These are phyloP conservation scores for Yamagishiella unicocca DNA, from an alignment of 139 green algal genomes.

Conservation along the genomic window DNA sequence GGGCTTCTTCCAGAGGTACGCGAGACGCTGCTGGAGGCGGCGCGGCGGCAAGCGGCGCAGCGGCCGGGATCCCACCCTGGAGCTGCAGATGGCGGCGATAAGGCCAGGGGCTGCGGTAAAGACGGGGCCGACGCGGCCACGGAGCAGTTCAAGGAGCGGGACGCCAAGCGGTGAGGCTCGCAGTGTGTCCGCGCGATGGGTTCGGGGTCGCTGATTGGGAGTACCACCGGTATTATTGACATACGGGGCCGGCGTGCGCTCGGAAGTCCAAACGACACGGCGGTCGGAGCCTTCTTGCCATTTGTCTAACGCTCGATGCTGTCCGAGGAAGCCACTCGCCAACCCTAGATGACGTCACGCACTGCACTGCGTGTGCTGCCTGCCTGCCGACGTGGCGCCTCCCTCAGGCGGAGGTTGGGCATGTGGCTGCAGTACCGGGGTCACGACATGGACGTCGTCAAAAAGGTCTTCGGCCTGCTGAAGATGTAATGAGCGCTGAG, in stretches of 20 bases:
- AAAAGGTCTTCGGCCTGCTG: constrained; percentile 26
- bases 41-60: constrained; percentile 6
- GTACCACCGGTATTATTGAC: too few relatives aligned
- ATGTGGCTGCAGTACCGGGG: constrained; percentile 58
- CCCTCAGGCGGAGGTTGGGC: constrained; percentile 49
- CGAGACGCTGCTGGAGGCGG: neutral
- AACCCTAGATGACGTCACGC: too few relatives aligned
- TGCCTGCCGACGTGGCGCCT: too few relatives aligned
- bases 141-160: neutral
- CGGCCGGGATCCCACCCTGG: neutral
- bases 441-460: constrained; percentile 46
- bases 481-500: constrained; percentile 22
- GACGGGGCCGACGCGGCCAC: neutral
- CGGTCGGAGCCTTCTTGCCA: too few relatives aligned
- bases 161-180: neutral
- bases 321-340: too few relatives aligned
- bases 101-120: neutral
- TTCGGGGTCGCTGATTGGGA: too few relatives aligned
- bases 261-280: too few relatives aligned
- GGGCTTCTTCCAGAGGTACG: neutral
- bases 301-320: too few relatives aligned
- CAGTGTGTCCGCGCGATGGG: neutral
- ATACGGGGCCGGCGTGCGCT: too few relatives aligned
- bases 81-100: too few relatives aligned
- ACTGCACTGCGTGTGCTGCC: too few relatives aligned